Percentiles rank a stretch among this genome's conserved stretches.
These are phyloP conservation scores for Pseudomonodictys pantanalensis DNA, from an alignment of 495 filamentous ascomycete genomes.

Conservation along the genomic window DNA sequence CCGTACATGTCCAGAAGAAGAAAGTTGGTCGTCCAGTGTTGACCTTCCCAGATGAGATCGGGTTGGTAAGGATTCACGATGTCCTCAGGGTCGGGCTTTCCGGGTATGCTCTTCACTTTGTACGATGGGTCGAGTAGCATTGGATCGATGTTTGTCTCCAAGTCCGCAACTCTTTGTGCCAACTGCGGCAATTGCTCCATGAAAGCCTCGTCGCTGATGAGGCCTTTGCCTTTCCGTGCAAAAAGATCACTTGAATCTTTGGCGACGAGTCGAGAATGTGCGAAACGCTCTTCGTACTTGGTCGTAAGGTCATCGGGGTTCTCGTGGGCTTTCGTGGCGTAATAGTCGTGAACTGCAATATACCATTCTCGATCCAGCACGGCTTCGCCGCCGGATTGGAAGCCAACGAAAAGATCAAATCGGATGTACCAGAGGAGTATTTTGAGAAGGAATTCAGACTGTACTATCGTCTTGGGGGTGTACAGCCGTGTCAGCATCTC, in stretches of 20 bases:
- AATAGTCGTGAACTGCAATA: constrained; percentile 59
- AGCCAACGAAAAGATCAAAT: constrained; percentile 79
- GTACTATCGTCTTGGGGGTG: constrained; percentile 71
- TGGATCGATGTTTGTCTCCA: constrained; percentile 57
- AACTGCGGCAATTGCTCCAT: constrained; percentile 58
- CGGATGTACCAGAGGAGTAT: constrained; percentile 84
- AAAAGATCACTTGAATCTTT: constrained; percentile 78
- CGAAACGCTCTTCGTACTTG: constrained; percentile 63
- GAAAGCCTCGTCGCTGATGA: constrained; percentile 65
- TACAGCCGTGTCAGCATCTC: constrained; percentile 74
- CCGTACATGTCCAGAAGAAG: constrained; percentile 74
- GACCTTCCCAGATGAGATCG: constrained; percentile 62
- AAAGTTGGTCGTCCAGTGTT: constrained; percentile 70
- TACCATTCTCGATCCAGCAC: constrained; percentile 81
- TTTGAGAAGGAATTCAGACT: constrained; percentile 63
- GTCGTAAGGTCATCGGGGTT: constrained; percentile 62
- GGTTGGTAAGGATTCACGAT: constrained; percentile 71
- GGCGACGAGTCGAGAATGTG: constrained; percentile 69
- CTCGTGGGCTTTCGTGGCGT: constrained; percentile 53
- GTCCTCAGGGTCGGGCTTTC: constrained; percentile 54
- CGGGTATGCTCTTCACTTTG: constrained; percentile 58
- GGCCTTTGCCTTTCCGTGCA: constrained; percentile 62
- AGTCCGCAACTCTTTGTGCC: constrained; percentile 51
- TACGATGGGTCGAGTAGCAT: constrained; percentile 56
- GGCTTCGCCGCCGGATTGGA: constrained; percentile 75